Evolutionary conservation across 352 stramenopile genomes (phyloP).

Genomic region (Globisporangium abappressorium): DNA sequence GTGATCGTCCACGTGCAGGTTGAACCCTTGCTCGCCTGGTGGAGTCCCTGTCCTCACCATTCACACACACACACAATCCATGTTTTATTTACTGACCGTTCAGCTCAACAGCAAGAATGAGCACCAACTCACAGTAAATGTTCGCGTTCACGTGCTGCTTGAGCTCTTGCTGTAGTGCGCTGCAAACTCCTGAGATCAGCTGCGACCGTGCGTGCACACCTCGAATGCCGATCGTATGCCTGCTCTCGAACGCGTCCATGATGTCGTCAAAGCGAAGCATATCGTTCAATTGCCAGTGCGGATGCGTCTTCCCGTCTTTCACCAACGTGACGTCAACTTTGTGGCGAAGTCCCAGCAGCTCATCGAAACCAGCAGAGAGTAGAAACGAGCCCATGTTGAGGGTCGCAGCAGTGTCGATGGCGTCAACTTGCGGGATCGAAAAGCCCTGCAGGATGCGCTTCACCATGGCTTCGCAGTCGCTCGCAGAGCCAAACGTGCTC

Average conservation of each 20-base stretch:
- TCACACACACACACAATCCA: neutral
- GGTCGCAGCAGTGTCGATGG: neutral
- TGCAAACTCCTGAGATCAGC: conserved; percentile 14
- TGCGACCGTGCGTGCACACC: conserved; percentile 26
- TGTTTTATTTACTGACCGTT: too few relatives aligned
- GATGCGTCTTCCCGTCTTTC: conserved; percentile 19
- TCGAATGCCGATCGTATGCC: conserved; percentile 32
- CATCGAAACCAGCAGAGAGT: conserved; percentile 8
- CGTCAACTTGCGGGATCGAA: conserved; percentile 21
- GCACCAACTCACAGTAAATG: conserved; percentile 28
- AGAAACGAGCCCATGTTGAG: conserved; percentile 3
- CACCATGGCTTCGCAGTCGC: conserved; percentile 11
- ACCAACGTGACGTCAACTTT: conserved; percentile 31
- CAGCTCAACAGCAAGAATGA: neutral
- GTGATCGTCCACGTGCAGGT: conserved; percentile 32
- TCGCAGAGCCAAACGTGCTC: neutral
- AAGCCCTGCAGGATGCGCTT: conserved; percentile 14
- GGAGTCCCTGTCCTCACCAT: conserved; percentile 25
- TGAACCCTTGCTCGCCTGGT: conserved; percentile 27
- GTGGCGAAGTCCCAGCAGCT: conserved; percentile 18
- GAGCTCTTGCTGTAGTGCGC: conserved; percentile 23
- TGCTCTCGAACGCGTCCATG: conserved; percentile 15
- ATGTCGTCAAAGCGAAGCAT: conserved; percentile 17
- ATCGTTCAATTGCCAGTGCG: conserved; percentile 10
- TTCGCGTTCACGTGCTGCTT: conserved; percentile 35